These are phyloP conservation scores for Pseudocercospora fuligena DNA, from an alignment of 2,329 filamentous ascomycete species.

Conservation along the genomic window DNA sequence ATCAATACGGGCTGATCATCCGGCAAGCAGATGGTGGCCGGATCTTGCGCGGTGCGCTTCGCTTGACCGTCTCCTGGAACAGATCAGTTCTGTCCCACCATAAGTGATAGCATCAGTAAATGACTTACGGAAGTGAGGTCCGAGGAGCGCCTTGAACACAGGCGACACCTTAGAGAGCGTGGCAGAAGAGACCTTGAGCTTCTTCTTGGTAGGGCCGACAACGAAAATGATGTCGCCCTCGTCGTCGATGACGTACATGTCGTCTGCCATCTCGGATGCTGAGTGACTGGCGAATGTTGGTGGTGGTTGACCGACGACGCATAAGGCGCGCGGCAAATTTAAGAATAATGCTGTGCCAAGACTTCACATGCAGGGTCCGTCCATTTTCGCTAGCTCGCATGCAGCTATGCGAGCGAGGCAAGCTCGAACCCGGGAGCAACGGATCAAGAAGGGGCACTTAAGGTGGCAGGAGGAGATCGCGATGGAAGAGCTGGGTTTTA, in stretches of 20 bases:
- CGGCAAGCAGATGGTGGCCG: too few relatives aligned
- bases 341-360: neutral
- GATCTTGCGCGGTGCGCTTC: too few relatives aligned
- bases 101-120: too few relatives aligned
- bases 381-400: neutral
- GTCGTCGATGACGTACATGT: neutral
- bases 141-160: constrained; percentile 10
- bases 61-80: too few relatives aligned
- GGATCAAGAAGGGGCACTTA: too few relatives aligned
- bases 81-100: too few relatives aligned
- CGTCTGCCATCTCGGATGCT: neutral
- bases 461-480: too few relatives aligned
- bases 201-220: neutral
- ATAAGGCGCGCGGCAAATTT: neutral
- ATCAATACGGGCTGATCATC: too few relatives aligned
- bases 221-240: neutral
- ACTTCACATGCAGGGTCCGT: neutral
- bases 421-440: neutral
- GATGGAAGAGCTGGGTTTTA: too few relatives aligned
- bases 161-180: neutral
- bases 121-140: constrained; percentile 1
- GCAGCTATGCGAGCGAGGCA: neutral
- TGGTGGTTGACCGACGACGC: neutral
- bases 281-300: neutral
- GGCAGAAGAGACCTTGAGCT: neutral